Base-by-base conservation (phyloP, 2,329 filamentous ascomycete genomes). In the Fusarium citri region DNA sequence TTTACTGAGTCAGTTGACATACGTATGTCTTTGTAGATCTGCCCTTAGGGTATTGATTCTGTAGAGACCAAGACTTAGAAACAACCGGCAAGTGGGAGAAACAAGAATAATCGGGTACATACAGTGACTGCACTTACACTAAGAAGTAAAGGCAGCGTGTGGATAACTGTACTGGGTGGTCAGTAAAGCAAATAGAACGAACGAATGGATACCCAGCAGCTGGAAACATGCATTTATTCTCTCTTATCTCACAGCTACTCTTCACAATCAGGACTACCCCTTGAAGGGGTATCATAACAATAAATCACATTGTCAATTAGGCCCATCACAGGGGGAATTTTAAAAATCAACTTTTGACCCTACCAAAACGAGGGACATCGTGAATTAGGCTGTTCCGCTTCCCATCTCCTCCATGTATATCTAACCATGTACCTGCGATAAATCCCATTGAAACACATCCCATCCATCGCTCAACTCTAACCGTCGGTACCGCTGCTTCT, bases 401-500 rank as follows among this genome's bases (percentile, higher is more conserved):
- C 50, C 58, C 30, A 40, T 34, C 41, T 25, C 43, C 55, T 59
- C 45, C 55, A 47, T 60, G 42, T 50, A 60, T 71, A 68, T 65
- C 40, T 70, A 51, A 64, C 59, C 49, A 28, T 54, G 34, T 45
- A 46, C 54, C 45, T 31, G 37, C 48, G 14, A 46, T 23, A 55
- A 40, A 64, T 26, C 31, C 37, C 28, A 41, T 30, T 30, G 18
- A 59, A 63, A 68, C 64, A 59, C 31, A 31, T 31, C 48, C 54
- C 30, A 53, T 46, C 54, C 30, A 53, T 46, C 49, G 46, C 30
- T 41, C 25, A 34, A 20, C 31, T 16, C 61, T 87, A 95, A 74
- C 91, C 92, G 75, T 97, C 94, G 26, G 92, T 97, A 6, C 96
- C 96, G 76, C 91, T 97, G 86, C 94, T 98, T 76, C 94, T 89